Percentiles rank a stretch among this genome's conserved stretches.
phyloP scores from a whole-genome alignment of 2,329 filamentous ascomycete genomes.

The Phialophora expanda region DNA sequence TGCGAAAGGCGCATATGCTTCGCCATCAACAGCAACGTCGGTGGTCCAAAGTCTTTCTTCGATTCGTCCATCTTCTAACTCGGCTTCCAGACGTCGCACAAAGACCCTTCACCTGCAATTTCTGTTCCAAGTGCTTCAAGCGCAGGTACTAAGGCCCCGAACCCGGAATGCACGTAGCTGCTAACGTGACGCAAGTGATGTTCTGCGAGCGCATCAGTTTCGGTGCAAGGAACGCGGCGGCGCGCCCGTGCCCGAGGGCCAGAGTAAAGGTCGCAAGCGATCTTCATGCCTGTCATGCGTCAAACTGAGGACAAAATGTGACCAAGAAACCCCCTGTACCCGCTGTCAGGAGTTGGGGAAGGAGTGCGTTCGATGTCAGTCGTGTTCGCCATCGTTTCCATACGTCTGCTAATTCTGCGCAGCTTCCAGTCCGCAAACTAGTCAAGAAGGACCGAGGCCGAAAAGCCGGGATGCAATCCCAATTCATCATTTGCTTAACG shows the following conservation, averaged over 20 bases:
- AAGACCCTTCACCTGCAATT: slow-evolving; percentile 34
- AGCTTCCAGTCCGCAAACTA: slow-evolving; percentile 23
- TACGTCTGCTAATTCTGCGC: neutral
- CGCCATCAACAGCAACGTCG: slow-evolving; percentile 37
- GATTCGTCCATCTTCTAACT: neutral
- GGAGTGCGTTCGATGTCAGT: slow-evolving; percentile 35
- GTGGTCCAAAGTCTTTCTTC: slow-evolving; percentile 5
- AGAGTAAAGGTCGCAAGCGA: slow-evolving; percentile 36
- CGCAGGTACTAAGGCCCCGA: slow-evolving; percentile 26
- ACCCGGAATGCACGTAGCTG: neutral
- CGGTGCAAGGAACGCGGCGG: slow-evolving; percentile 36
- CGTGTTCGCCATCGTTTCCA: slow-evolving; percentile 20
- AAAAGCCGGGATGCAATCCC: slow-evolving; percentile 35
- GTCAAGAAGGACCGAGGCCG: slow-evolving; percentile 21
- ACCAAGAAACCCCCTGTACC: slow-evolving; percentile 34
- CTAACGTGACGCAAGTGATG: slow-evolving; percentile 26
- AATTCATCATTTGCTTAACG: slow-evolving; percentile 34
- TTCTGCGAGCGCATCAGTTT: slow-evolving; percentile 36
- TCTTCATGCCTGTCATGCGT: slow-evolving; percentile 37
- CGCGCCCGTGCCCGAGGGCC: slow-evolving; percentile 35
- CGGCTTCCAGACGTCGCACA: slow-evolving; percentile 29
- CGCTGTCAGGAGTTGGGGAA: slow-evolving; percentile 36
- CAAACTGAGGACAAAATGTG: slow-evolving; percentile 36
- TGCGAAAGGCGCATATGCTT: slow-evolving; percentile 37
- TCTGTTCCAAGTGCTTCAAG: slow-evolving; percentile 38